These are phyloP conservation scores for Citrus inodora DNA, from an alignment of 345 rosid genomes.

Conservation along the genomic window DNA sequence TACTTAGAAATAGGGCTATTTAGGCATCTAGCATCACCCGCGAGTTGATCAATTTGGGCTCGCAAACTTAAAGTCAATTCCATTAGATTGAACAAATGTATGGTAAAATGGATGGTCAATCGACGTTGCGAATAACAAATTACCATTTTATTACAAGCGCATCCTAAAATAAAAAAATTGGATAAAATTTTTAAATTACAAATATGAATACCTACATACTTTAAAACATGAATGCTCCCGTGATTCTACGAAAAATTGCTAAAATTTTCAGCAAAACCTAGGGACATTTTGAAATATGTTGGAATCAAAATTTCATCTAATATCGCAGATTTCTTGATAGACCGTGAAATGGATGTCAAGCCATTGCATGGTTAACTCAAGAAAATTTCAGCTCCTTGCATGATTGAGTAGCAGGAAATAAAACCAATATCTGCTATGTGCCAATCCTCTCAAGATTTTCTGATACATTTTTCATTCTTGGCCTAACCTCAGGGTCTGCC, in stretches of 20 bases:
- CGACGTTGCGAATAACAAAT: background rate
- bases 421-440: conserved; percentile 13
- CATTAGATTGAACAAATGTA: background rate
- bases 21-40: accelerated
- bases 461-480: conserved; percentile 86
- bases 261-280: conserved; percentile 6
- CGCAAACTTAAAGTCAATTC: background rate
- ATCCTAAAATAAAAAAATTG: conserved; percentile 5
- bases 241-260: conserved; percentile 10
- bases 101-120: too few species aligned
- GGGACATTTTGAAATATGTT: background rate
- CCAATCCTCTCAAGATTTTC: conserved; percentile 83
- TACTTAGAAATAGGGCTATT: too few species aligned
- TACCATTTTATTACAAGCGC: conserved; percentile 14
- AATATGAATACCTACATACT: conserved; percentile 8
- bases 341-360: background rate
- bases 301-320: background rate
- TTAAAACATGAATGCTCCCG: background rate
- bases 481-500: conserved; percentile 79
- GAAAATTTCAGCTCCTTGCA: background rate
- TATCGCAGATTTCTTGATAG: background rate
- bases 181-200: conserved; percentile 24
- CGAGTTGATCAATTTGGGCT: too few species aligned
- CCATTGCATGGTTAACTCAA: background rate
- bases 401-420: background rate